Conservation (phyloP, 2,329 filamentous ascomycete species). For the Fusarium phyllophilum region DNA sequence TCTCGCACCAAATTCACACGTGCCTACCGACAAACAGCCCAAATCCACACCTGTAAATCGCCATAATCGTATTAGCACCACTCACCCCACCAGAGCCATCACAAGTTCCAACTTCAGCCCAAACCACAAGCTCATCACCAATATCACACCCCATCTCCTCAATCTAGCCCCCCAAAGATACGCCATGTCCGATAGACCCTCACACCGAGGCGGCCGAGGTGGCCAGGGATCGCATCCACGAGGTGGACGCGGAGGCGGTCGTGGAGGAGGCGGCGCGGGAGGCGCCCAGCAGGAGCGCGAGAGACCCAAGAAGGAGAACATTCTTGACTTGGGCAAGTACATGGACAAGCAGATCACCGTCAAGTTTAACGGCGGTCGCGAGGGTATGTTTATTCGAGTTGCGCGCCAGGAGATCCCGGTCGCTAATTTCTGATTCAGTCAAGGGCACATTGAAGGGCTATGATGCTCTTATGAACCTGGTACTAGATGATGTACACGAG, state of each 20-base stretch:
- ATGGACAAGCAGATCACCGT: conserved; percentile 96
- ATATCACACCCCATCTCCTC: conserved; percentile 13
- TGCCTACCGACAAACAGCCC: neutral
- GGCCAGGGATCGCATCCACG: conserved; percentile 54
- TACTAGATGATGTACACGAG: conserved; percentile 94
- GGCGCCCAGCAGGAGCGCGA: conserved; percentile 64
- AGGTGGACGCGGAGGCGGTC: conserved; percentile 59
- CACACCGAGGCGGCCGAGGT: conserved; percentile 59
- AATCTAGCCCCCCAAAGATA: conserved; percentile 10
- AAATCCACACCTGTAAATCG: neutral
- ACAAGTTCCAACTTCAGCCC: conserved; percentile 33
- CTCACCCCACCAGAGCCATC: conserved; percentile 36
- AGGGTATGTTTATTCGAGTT: conserved; percentile 65
- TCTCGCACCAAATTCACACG: conserved; percentile 1
- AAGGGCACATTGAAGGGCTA: conserved; percentile 92
- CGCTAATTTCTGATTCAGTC: conserved; percentile 62
- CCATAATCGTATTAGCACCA: conserved; percentile 12
- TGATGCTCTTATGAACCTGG: conserved; percentile 97
- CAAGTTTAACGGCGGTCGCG: conserved; percentile 94
- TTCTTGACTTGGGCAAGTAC: conserved; percentile 93
- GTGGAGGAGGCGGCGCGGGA: conserved; percentile 57
- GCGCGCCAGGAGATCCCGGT: neutral
- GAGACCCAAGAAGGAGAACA: conserved; percentile 97
- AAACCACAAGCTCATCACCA: conserved; percentile 29
- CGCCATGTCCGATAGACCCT: conserved; percentile 63